A percentile compares a stretch with the other conserved stretches of the same genome.
Conservation (phyloP, 192 early-diverging fungal species). For the Radiomyces spectabilis region DNA sequence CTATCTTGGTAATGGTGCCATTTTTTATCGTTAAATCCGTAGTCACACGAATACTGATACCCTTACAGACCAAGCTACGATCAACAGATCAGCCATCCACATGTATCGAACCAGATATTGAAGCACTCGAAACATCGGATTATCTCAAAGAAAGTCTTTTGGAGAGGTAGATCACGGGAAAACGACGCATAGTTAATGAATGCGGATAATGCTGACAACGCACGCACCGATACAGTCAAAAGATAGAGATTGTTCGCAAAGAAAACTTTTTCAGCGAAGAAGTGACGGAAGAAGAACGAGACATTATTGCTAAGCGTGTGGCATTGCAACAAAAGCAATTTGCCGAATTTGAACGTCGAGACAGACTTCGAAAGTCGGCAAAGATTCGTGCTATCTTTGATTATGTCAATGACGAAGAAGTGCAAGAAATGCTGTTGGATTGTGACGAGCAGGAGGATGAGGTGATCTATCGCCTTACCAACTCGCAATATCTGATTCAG, state of each 20-base stretch:
- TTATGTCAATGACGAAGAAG: too few relatives aligned
- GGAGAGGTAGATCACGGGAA: conserved; percentile 3
- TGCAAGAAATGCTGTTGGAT: too few relatives aligned
- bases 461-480: conserved; percentile 72
- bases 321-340: conserved; percentile 82
- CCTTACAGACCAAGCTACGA: not conserved
- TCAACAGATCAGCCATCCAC: not conserved
- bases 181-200: too few relatives aligned
- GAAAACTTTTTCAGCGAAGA: conserved; percentile 81
- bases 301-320: conserved; percentile 82
- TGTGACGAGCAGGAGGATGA: too few relatives aligned
- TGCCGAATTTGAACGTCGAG: conserved; percentile 74
- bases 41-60: not conserved
- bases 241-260: conserved; percentile 69
- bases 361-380: conserved; percentile 68
- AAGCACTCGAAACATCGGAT: not conserved
- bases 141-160: conserved; percentile 3
- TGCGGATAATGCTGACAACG: too few relatives aligned
- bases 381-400: too few relatives aligned
- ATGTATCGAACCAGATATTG: not conserved
- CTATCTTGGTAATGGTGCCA: conserved; percentile 4
- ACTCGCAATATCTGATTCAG: conserved; percentile 62
- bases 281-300: conserved; percentile 79
- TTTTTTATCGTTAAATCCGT: too few relatives aligned
- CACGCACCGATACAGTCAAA: conserved; percentile 41